Conservation (phyloP, 1,139 yeast species). For the Yamadazyma dendronema region DNA sequence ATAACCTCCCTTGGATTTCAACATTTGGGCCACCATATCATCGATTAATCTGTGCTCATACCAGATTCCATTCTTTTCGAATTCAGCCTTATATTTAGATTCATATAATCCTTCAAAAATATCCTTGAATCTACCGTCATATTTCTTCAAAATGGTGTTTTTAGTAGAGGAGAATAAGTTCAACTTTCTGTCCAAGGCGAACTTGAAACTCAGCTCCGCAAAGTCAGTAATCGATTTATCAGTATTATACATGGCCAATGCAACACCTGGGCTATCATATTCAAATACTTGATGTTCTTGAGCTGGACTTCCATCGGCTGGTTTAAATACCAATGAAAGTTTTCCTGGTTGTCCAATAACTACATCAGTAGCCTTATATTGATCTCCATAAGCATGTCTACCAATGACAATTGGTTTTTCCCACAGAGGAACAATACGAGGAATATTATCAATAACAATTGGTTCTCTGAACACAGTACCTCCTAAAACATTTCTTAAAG, state of each 20-base stretch:
- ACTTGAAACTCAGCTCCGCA: conserved; percentile 75
- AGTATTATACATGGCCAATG: conserved; percentile 80
- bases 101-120: conserved; percentile 70
- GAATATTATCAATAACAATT: conserved; percentile 72
- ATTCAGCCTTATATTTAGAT: conserved; percentile 51
- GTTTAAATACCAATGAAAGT: conserved; percentile 63
- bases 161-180: conserved; percentile 74
- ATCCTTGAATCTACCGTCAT: conserved; percentile 81
- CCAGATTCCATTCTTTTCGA: conserved; percentile 68
- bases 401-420: conserved; percentile 81
- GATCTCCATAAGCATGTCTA: conserved; percentile 85
- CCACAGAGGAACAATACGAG: conserved; percentile 77
- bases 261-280: conserved; percentile 68
- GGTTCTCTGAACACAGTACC: conserved; percentile 87
- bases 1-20: conserved; percentile 80
- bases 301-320: conserved; percentile 55
- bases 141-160: conserved; percentile 77
- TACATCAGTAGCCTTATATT: conserved; percentile 77
- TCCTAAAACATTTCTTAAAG: conserved; percentile 75
- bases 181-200: conserved; percentile 65
- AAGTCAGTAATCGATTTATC: conserved; percentile 76
- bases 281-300: conserved; percentile 45
- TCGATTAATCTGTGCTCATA: conserved; percentile 82
- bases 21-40: conserved; percentile 89
- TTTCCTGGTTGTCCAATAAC: conserved; percentile 68